Evolutionary conservation across 2,329 filamentous ascomycete genomes (phyloP).

Genomic region (Calonectria hongkongensis): DNA sequence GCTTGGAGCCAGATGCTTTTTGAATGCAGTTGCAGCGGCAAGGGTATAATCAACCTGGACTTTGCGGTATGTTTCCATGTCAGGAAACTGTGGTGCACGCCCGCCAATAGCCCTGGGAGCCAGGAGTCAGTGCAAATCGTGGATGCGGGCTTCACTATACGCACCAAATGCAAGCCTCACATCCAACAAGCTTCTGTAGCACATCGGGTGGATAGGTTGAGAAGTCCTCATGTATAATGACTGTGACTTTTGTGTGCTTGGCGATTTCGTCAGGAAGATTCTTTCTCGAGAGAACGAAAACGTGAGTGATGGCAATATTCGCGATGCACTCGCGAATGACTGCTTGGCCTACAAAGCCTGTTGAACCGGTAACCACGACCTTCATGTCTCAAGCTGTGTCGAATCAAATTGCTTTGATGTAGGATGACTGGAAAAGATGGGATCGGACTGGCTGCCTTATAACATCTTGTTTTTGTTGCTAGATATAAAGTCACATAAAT

Average conservation of each 20-base stretch:
- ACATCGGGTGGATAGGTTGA: not conserved
- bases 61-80: constrained; percentile 1
- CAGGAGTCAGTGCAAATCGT: not conserved
- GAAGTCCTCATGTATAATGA: constrained; percentile 11
- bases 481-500: too few relatives aligned
- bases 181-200: constrained; percentile 1
- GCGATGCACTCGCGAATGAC: constrained; percentile 15
- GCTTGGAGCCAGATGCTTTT: not conserved
- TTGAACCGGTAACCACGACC: constrained; percentile 10
- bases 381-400: not conserved
- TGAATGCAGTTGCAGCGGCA: not conserved
- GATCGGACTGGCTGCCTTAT: too few relatives aligned
- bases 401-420: too few relatives aligned
- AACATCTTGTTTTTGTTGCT: too few relatives aligned
- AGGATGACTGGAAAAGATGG: too few relatives aligned
- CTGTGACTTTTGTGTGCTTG: constrained; percentile 11
- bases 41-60: constrained; percentile 4
- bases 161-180: constrained; percentile 18
- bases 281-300: constrained; percentile 17
- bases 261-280: not conserved
- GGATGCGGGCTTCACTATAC: not conserved
- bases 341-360: constrained; percentile 2
- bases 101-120: not conserved
- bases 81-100: constrained; percentile 10
- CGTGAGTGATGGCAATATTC: constrained; percentile 3